Conservation (phyloP, 1,284 basidiomycete genomes). For the Xerocomus nothofagi region DNA sequence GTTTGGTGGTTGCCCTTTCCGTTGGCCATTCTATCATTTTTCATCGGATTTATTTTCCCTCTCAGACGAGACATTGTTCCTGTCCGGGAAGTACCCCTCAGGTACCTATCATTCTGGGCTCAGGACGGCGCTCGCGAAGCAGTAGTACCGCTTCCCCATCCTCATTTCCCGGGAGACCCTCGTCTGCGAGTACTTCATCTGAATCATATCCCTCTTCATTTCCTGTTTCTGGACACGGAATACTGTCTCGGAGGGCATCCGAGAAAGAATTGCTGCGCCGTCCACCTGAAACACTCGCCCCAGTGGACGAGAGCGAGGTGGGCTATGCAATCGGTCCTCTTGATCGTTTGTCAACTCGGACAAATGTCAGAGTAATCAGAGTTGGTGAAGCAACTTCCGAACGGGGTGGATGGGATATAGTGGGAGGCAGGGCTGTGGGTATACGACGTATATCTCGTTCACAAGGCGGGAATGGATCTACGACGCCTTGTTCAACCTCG, state of each 20-base stretch:
- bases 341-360: slow-evolving; percentile 47
- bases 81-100: slow-evolving; percentile 55
- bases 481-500: slow-evolving; percentile 15
- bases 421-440: slow-evolving; percentile 56
- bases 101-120: slow-evolving; percentile 43
- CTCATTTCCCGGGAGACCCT: slow-evolving; percentile 47
- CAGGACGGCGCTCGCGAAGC: slow-evolving; percentile 58
- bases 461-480: slow-evolving; percentile 35
- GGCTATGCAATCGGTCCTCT: slow-evolving; percentile 39
- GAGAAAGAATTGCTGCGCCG: slow-evolving; percentile 61
- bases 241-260: slow-evolving; percentile 67
- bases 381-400: slow-evolving; percentile 64
- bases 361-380: slow-evolving; percentile 52
- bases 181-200: slow-evolving; percentile 39
- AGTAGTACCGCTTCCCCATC: slow-evolving; percentile 54
- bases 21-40: slow-evolving; percentile 60
- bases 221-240: slow-evolving; percentile 76
- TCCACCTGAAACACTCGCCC: slow-evolving; percentile 50
- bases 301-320: slow-evolving; percentile 49
- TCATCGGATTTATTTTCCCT: slow-evolving; percentile 58
- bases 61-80: slow-evolving; percentile 63
- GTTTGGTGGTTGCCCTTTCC: slow-evolving; percentile 61
- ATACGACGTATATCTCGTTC: slow-evolving; percentile 61
- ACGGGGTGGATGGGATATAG: slow-evolving; percentile 72
- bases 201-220: slow-evolving; percentile 54